Evolutionary conservation across 1,139 yeast species (phyloP).

Genomic region (Williopsis jadinii): DNA sequence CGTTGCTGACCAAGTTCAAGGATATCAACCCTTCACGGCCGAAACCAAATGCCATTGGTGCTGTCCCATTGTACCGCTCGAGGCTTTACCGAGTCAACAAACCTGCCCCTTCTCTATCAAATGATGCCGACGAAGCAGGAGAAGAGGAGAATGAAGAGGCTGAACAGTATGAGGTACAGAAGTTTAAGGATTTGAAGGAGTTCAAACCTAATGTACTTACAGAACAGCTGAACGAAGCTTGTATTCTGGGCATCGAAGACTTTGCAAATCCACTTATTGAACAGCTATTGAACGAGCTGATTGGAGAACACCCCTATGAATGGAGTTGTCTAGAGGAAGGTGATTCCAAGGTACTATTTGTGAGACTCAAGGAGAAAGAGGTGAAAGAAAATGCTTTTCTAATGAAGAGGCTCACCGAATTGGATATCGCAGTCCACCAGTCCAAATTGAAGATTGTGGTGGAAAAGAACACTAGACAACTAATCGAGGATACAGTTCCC

Average conservation of each 20-base stretch:
- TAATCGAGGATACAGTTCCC: constrained; percentile 8
- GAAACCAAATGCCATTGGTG: constrained; percentile 18
- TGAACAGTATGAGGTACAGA: constrained; percentile 10
- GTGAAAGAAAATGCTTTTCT: constrained; percentile 1
- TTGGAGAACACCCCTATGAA: constrained; percentile 7
- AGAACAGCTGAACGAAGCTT: constrained; percentile 34
- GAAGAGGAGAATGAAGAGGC: constrained; percentile 2
- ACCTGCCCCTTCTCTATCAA: neutral
- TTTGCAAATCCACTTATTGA: constrained; percentile 21
- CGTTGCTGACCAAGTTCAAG: constrained; percentile 1
- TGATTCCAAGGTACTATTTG: constrained; percentile 15
- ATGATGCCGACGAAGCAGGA: constrained; percentile 1
- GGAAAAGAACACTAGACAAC: constrained; percentile 22
- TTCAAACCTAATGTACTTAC: constrained; percentile 30
- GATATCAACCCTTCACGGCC: constrained; percentile 1
- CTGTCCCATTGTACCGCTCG: constrained; percentile 14
- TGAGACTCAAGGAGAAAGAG: constrained; percentile 11
- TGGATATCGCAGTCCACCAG: constrained; percentile 6
- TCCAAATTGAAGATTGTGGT: constrained; percentile 19
- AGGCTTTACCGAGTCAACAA: constrained; percentile 9
- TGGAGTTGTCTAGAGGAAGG: constrained; percentile 18
- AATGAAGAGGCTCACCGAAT: constrained; percentile 3
- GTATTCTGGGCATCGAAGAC: constrained; percentile 21
- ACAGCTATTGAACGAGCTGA: constrained; percentile 12
- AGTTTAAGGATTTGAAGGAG: constrained; percentile 24